A percentile compares a stretch with the other conserved stretches of the same genome.
Evolutionary conservation across 345 rosid species (phyloP).

Genomic region (Barbarea vulgaris): DNA sequence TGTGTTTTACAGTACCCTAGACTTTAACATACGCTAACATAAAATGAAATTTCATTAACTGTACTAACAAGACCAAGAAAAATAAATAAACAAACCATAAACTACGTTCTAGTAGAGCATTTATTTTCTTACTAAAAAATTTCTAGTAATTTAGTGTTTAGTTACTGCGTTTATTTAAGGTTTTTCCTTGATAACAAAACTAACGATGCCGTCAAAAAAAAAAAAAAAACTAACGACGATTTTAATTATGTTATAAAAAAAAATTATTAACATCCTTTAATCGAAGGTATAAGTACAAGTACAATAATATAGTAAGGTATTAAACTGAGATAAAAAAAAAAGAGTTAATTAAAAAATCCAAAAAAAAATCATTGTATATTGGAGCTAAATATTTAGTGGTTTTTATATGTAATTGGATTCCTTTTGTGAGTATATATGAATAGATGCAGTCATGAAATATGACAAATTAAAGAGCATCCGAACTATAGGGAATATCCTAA

Average conservation of each 20-base stretch:
- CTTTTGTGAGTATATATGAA: neutral
- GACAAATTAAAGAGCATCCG: constrained; percentile 15
- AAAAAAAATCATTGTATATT: neutral
- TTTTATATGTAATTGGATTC: neutral
- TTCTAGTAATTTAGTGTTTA: no score
- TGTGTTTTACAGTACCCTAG: no score
- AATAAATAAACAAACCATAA: no score
- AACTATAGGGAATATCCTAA: constrained; percentile 21
- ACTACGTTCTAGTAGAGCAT: no score
- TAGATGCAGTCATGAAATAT: constrained; percentile 26
- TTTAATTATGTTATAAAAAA: no score
- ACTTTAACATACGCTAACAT: neutral
- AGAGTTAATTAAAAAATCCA: neutral
- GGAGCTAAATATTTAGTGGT: neutral
- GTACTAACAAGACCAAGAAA: no score
- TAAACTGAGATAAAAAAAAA: neutral
- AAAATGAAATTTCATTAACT: no score
- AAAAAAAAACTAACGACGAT: no score
- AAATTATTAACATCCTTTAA: neutral
- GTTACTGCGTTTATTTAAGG: neutral
- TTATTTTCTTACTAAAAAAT: neutral
- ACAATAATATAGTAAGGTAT: neutral
- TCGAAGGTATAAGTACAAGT: neutral
- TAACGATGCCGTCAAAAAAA: no score
- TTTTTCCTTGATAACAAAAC: neutral